A percentile compares a stretch with the other conserved stretches of the same genome.
Conservation (phyloP, 768 basidiomycete genomes). For the Mycena sanguinolenta region DNA sequence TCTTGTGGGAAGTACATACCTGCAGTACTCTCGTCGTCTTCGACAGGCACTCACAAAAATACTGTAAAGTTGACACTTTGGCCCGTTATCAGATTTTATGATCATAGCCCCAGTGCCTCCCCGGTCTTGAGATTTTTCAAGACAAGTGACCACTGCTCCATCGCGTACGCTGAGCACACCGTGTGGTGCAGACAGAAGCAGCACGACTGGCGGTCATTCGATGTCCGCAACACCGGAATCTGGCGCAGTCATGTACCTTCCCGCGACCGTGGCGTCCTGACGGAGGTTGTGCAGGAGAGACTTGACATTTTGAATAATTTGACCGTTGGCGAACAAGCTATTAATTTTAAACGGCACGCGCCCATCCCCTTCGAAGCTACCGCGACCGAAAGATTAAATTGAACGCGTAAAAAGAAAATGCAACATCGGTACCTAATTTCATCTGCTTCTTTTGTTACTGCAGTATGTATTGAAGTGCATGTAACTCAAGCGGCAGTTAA, state of each 20-base stretch:
- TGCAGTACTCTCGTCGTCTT: not conserved
- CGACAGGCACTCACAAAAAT: not conserved
- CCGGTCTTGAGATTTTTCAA: constrained; percentile 5
- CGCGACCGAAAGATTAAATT: not conserved
- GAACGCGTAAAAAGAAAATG: not conserved
- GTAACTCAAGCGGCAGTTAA: not conserved
- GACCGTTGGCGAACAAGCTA: not conserved
- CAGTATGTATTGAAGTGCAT: not conserved
- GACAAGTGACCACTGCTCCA: not conserved
- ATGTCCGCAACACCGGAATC: constrained; percentile 1
- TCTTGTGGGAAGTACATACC: not conserved
- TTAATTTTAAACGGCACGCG: not conserved
- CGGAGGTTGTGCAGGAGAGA: not conserved
- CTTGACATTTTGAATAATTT: constrained; percentile 1
- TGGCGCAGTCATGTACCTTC: not conserved
- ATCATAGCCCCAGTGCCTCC: not conserved
- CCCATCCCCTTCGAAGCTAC: constrained; percentile 5
- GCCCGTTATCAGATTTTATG: constrained; percentile 2
- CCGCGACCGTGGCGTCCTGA: constrained; percentile 1
- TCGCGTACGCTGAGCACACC: constrained; percentile 2
- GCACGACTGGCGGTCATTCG: not conserved
- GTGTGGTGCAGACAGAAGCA: too few relatives aligned
- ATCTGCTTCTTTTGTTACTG: constrained; percentile 2
- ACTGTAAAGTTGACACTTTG: not conserved
- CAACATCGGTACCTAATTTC: not conserved